These are phyloP conservation scores for Cryptococcus hybrid DNA, from an alignment of 1,284 basidiomycete genomes.

Conservation along the genomic window DNA sequence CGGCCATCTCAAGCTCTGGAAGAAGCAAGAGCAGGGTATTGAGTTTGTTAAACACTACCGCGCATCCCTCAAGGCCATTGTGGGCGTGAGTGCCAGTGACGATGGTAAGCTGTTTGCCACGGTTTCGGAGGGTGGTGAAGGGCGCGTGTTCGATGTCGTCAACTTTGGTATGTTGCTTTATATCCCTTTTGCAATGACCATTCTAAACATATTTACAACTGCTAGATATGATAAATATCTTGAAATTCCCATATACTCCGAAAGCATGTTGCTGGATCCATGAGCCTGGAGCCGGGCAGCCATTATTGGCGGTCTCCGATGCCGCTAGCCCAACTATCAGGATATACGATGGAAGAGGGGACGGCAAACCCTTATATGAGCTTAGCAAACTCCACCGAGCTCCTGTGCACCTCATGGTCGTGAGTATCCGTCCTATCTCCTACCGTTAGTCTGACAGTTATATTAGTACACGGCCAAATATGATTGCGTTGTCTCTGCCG, in stretches of 20 bases:
- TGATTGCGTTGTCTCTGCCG: constrained; percentile 90
- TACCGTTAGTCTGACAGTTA: no score
- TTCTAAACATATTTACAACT: background rate
- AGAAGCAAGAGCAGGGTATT: constrained; percentile 89
- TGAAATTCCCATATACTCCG: constrained; percentile 81
- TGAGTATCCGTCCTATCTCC: no score
- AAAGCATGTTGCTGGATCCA: constrained; percentile 93
- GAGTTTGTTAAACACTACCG: constrained; percentile 94
- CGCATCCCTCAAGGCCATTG: constrained; percentile 79
- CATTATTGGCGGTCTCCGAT: constrained; percentile 88
- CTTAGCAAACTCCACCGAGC: constrained; percentile 76
- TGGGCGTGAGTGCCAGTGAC: constrained; percentile 78
- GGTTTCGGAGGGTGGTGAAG: constrained; percentile 76
- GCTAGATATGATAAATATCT: constrained; percentile 97
- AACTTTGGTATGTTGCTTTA: constrained; percentile 79
- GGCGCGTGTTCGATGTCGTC: constrained; percentile 95
- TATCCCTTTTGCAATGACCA: background rate
- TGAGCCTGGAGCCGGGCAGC: constrained; percentile 77
- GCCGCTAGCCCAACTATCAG: constrained; percentile 69
- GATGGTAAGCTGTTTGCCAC: constrained; percentile 93
- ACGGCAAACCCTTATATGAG: constrained; percentile 69
- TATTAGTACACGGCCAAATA: constrained; percentile 82
- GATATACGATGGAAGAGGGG: constrained; percentile 90
- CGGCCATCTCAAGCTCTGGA: constrained; percentile 97
- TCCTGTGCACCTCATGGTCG: constrained; percentile 87